Conservation (phyloP, 371 early-diverging fungal genomes). For the Syncephalis plumigaleata region DNA sequence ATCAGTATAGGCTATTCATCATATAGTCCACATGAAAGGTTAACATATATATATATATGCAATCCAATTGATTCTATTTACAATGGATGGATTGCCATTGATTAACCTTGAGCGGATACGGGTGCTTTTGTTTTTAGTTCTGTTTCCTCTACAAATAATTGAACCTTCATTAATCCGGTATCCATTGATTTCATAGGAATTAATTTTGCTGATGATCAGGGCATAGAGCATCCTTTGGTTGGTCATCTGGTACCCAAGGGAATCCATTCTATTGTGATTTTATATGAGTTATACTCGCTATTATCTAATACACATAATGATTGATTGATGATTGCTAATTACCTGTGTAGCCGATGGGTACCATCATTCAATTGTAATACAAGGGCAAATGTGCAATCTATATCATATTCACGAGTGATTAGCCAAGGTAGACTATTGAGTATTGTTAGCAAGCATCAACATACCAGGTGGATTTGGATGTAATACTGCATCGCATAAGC, state of each 20-base stretch:
- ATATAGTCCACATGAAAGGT: too few species aligned
- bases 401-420: neutral
- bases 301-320: neutral
- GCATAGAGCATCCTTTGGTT: conserved; percentile 2
- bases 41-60: too few species aligned
- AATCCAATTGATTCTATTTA: too few species aligned
- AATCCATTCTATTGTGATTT: conserved; percentile 5
- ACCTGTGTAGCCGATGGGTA: conserved; percentile 5
- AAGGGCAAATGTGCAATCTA: conserved; percentile 18
- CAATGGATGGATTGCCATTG: too few species aligned
- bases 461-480: conserved; percentile 4
- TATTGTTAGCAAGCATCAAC: neutral
- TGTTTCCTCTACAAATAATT: conserved; percentile 1
- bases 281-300: too few species aligned
- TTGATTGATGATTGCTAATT: neutral
- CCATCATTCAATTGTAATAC: conserved; percentile 17
- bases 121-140: neutral
- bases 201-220: conserved; percentile 8
- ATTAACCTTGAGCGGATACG: neutral
- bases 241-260: conserved; percentile 27
- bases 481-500: conserved; percentile 8
- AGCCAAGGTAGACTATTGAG: neutral
- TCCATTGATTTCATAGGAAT: conserved; percentile 24
- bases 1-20: too few species aligned
- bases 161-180: conserved; percentile 17